Percentiles rank a stretch among this genome's conserved stretches.
Conservation (phyloP, 1,284 basidiomycete genomes). For the Sphaerobolus stellatus region DNA sequence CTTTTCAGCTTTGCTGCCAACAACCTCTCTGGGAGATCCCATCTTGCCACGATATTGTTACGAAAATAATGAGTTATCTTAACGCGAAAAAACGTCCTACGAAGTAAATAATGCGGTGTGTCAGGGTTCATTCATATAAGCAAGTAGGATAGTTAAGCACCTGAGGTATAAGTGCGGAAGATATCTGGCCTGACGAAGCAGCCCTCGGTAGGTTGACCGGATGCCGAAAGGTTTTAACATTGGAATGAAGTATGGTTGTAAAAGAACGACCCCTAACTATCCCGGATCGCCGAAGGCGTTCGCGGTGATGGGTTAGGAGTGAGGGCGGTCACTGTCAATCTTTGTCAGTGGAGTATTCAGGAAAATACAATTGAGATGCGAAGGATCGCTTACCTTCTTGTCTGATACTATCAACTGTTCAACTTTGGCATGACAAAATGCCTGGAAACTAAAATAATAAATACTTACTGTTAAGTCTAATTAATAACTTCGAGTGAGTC, state of each 20-base stretch:
- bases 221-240: conserved; percentile 16
- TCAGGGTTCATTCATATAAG: background rate
- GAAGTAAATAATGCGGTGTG: no score
- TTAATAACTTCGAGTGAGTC: no score
- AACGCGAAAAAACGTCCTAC: background rate
- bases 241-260: background rate
- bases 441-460: no score
- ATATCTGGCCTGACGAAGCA: conserved; percentile 49
- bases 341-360: background rate
- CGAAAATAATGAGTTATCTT: conserved; percentile 42
- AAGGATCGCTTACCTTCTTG: no score
- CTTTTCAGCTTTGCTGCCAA: conserved; percentile 48
- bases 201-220: conserved; percentile 50
- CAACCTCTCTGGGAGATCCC: conserved; percentile 25
- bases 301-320: background rate
- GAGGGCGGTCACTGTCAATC: background rate
- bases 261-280: background rate
- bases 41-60: conserved; percentile 23
- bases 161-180: conserved; percentile 62
- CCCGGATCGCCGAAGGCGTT: background rate
- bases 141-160: conserved; percentile 31
- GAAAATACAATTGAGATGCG: no score
- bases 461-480: no score
- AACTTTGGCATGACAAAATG: no score
- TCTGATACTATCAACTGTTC: no score